Base-by-base conservation (phyloP, 176 grass and related monocot genomes). In the Pontederia crassipes region DNA sequence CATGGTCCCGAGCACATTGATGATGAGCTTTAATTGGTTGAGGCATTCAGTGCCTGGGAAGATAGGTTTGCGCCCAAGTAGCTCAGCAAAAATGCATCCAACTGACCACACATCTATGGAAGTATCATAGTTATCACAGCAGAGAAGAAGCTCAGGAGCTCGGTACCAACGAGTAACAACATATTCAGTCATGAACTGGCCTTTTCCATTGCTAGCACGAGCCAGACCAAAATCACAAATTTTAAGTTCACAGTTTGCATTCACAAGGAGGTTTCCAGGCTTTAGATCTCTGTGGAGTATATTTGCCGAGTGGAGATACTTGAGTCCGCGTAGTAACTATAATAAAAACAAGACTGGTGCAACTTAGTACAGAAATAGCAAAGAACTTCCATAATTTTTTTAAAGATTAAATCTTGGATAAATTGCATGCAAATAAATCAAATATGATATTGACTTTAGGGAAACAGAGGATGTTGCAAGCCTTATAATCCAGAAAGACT, bases 101-200 rank as follows among this genome's bases (percentile, higher is more conserved):
- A 81, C 78, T 0, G 78, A 81, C 78, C 78, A 81, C 48, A 81
- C 72, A 64, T 81, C 78, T 27, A 81, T 81, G 12, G 78, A 75
- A 5, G 78, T 81, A 40, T 59, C 72, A 28, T 81, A 81, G 46
- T 81, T 62, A 35, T 75, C 78, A 57, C 78, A 81, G 57, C 78
- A 81, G 9, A 81, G 58, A n/a, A 81, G 78, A 28, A 81, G 66
- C 65, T 81, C 78, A 8, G 78, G 78, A 26, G 78, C 78, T 57
- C 78, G 71, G 52, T 81, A 81, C 78, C 78, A 75, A 24, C 78
- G 72, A 13, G 78, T 81, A 49, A 81, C 78, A 5, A 81, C 78
- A 70, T 81, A 81, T 18, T 81, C 78, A 0, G 78, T 81, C 78
- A 81, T 75, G 46, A 75, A 71, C 48, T 75, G 66, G 5, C 59